Evolutionary conservation across 2,329 filamentous ascomycete genomes (phyloP), one percentile per base, ranked within the genome.

Genomic region (Claviceps citrina): DNA sequence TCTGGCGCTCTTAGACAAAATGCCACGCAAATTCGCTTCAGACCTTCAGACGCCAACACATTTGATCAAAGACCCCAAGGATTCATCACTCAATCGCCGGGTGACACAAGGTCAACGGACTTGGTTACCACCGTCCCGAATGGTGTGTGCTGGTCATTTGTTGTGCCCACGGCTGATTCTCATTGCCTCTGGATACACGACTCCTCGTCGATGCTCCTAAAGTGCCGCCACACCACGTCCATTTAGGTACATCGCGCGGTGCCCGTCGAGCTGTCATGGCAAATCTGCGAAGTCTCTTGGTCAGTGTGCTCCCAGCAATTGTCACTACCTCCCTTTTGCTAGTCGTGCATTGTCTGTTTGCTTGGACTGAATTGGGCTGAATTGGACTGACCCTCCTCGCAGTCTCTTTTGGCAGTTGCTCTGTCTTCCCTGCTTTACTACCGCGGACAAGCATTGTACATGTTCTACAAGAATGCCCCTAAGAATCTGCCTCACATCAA

Each of bases 391-490:
- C 62, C 8, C 59, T 26, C 40, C 65, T 8, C 18, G 31, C 26
- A 43, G 43, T n/a, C 36, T 3, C 34, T 42, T 6, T 20, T 47
- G 12, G 41, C 32, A 25, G 27, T 38, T 12, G 44, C 44, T 6
- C 9, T 50, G 10, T 42, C 44, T 5, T 40, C 30, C 12, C 44
- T 49, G 31, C 24, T 47, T 7, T 49, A 49, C 20, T 40, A 42
- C 19, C 48, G 47, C 25, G 28, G 28, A 15, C 36, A 39, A 5
- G 32, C 47, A 9, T 16, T 54, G 2, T 44, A 42, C 20, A 40
- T 46, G 5, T 49, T 59, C 20, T 50, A 51, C 24, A 44, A 36
- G 0, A 62, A 64, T 26, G 44, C 52, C 0, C 60, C 60, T 0
- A 40, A 36, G 2, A 48, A 53, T n/a, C 36, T 63, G 13, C 33